Evolutionary conservation across 116 monocot species (phyloP).

Genomic region (Zostera marina): DNA sequence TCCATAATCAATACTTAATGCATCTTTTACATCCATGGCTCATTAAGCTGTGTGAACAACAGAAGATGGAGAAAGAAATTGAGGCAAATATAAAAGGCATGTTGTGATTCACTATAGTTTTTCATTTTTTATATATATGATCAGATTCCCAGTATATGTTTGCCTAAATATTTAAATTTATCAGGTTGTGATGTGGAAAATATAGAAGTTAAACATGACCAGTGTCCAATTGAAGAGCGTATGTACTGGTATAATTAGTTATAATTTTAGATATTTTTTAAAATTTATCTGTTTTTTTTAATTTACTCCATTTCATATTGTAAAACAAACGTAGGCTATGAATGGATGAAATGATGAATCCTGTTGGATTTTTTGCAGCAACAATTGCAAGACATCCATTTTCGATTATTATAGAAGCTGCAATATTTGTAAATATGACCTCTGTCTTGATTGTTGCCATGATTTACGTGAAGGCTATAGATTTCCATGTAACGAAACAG

Average conservation of each 20-base stretch:
- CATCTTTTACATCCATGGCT: constrained; percentile 32
- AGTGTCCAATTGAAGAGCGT: constrained; percentile 26
- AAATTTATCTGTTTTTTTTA: too few species aligned
- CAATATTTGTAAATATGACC: constrained; percentile 21
- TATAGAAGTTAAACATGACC: constrained; percentile 18
- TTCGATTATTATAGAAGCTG: constrained; percentile 31
- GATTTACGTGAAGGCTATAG: constrained; percentile 16
- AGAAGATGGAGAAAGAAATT: constrained; percentile 36
- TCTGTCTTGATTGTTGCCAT: constrained; percentile 23
- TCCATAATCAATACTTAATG: constrained; percentile 20
- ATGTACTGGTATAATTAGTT: constrained; percentile 34
- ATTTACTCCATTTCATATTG: background rate
- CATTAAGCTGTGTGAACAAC: constrained; percentile 25
- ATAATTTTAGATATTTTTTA: background rate
- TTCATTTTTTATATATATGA: background rate
- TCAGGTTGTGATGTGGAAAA: constrained; percentile 7
- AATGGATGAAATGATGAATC: background rate
- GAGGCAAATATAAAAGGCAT: constrained; percentile 38
- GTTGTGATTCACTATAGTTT: background rate
- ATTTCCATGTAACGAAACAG: constrained; percentile 12
- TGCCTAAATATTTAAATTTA: background rate
- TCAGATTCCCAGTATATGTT: background rate
- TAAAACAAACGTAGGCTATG: background rate
- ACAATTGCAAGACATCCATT: constrained; percentile 30
- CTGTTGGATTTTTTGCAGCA: constrained; percentile 12